Conservation (phyloP, 345 rosid genomes). For the Pelargonium nanum region DNA sequence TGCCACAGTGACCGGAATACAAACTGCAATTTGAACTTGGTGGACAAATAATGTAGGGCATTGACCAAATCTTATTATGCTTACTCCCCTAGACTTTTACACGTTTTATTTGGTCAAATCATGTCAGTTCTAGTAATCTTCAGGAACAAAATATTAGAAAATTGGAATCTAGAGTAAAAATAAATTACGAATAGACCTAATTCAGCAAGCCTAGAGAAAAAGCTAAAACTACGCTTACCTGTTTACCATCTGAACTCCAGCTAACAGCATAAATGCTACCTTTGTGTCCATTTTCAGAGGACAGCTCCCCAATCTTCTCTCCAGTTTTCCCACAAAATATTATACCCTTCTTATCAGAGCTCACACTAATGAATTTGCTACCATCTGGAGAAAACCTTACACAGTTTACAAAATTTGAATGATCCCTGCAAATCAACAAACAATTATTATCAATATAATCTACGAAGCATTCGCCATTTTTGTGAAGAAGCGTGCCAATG, state of each 20-base stretch:
- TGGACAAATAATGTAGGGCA: too few species aligned
- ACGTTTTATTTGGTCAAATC: neutral
- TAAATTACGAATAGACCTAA: conserved; percentile 2
- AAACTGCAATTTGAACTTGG: neutral
- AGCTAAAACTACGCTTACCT: conserved; percentile 31
- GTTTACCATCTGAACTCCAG: conserved; percentile 92
- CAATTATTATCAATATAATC: neutral
- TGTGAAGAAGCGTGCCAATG: too few species aligned
- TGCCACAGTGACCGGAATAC: neutral
- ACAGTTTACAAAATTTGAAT: conserved; percentile 91
- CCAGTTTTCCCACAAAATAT: conserved; percentile 78
- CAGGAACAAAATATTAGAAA: neutral
- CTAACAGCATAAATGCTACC: conserved; percentile 88
- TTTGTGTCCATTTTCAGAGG: conserved; percentile 70
- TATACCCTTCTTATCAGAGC: conserved; percentile 92
- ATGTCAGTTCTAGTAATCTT: neutral
- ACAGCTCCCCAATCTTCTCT: conserved; percentile 65
- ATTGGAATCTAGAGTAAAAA: neutral
- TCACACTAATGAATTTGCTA: conserved; percentile 71
- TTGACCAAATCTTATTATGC: neutral
- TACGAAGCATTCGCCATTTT: too few species aligned
- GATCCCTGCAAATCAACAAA: conserved; percentile 45
- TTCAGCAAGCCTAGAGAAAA: neutral
- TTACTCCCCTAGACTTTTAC: neutral
- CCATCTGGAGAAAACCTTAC: conserved; percentile 93